These are phyloP conservation scores for Aspergillus fischeri DNA, from an alignment of 2,329 filamentous ascomycete species.

Conservation along the genomic window DNA sequence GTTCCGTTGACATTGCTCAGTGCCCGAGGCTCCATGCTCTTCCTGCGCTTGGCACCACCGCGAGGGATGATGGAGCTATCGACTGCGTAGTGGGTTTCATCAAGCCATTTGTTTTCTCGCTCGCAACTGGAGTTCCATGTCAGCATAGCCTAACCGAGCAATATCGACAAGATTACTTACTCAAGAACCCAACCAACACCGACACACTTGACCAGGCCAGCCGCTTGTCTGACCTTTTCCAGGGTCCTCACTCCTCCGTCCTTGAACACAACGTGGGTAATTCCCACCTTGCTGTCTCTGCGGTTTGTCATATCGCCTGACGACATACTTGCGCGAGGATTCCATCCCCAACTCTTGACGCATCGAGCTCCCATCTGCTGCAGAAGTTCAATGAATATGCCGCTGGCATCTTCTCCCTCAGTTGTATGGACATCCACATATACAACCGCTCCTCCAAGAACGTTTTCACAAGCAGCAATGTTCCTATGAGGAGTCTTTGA, in stretches of 20 bases:
- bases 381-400: conserved; percentile 76
- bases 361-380: conserved; percentile 77
- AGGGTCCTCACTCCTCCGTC: conserved; percentile 77
- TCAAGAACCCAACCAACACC: conserved; percentile 86
- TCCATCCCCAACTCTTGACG: conserved; percentile 73
- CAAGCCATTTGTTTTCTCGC: conserved; percentile 70
- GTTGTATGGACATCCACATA: conserved; percentile 81
- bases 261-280: conserved; percentile 88
- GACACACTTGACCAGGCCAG: conserved; percentile 76
- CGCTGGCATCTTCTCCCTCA: conserved; percentile 74
- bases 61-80: conserved; percentile 65
- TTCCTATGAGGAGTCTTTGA: conserved; percentile 26
- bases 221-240: conserved; percentile 70
- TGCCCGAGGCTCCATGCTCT: conserved; percentile 75
- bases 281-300: conserved; percentile 56
- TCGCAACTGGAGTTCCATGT: conserved; percentile 57
- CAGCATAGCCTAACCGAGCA: conserved; percentile 4
- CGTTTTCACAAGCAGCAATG: conserved; percentile 20
- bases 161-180: conserved; percentile 49
- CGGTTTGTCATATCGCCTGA: conserved; percentile 30
- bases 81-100: conserved; percentile 66
- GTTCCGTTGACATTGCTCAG: conserved; percentile 66
- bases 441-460: conserved; percentile 69
- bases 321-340: conserved; percentile 48
- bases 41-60: conserved; percentile 66